Base-by-base conservation (phyloP, 2,329 filamentous ascomycete species). In the Aspergillus tamarii region DNA sequence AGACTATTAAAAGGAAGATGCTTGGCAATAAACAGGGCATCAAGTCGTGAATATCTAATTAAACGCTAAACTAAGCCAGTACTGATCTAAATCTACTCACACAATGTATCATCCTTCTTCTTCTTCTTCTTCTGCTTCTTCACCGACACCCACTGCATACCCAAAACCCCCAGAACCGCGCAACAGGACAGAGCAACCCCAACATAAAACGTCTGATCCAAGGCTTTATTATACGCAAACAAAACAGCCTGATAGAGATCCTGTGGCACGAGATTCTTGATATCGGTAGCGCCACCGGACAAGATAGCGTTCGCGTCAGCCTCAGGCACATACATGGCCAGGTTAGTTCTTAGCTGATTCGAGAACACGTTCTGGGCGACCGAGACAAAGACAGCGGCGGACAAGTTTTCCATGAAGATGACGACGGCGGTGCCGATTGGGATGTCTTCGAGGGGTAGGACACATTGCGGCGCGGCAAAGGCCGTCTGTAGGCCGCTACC, bases 361-460 rank as follows among this genome's bases (percentile, higher is more conserved):
- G 57, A 62, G 21, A 69, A 68, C 14, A 69, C 62, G 39, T 64
- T 69, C 53, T 65, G 65, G 4, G 59, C 64, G 0, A 68, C 64
- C 1, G 63, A 67, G 3, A 63, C 62, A 46, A 67, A 50, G 8
- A 63, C 43, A 1, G 64, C 64, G 4, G 46, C 57, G 1, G 57
- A 28, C 7, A 63, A 56, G 21, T 58, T 63, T 45, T 67, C 57
- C 0, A 53, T 32, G 28, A 66, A 67, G 39, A 66, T 64, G 21
- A 66, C 57, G 7, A 67, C 57, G 4, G 64, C 57, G 0, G 62
- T 60, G 2, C 60, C 62, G 16, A 66, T 46, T 0, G 66, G 41
- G 8, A 67, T 57, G 19, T 64, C 65, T 6, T 57, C 28, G 23
- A 64, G 41, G 2, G 62, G 46, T 0, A 66, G 61, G 1, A 61